A percentile compares a stretch with the other conserved stretches of the same genome.
Evolutionary conservation across 495 filamentous ascomycete species (phyloP).

Genomic region (Podospora pseudocomata): DNA sequence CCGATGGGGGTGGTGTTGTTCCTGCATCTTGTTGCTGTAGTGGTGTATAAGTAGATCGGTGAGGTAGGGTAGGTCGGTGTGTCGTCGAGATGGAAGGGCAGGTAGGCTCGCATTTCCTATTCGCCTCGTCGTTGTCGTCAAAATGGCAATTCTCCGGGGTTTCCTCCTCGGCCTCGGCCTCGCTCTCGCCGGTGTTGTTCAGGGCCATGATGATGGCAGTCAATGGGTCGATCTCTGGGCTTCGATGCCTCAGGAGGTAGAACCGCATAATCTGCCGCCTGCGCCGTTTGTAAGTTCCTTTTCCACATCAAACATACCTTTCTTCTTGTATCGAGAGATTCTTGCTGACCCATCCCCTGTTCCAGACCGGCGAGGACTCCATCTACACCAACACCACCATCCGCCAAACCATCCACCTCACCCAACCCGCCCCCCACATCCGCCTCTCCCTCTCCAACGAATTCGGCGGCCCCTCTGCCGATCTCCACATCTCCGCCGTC

Average conservation of each 20-base stretch:
- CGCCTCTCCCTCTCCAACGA: conserved; percentile 59
- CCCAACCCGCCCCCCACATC: conserved; percentile 45
- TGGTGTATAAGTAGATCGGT: not conserved
- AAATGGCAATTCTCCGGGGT: conserved; percentile 15
- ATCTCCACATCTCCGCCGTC: conserved; percentile 53
- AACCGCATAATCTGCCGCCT: conserved; percentile 52
- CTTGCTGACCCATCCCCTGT: not conserved
- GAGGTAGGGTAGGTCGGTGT: not conserved
- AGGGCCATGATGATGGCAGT: conserved; percentile 5
- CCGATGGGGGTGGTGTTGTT: not conserved
- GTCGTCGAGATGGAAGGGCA: not conserved
- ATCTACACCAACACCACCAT: conserved; percentile 51
- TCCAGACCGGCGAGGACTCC: conserved; percentile 26
- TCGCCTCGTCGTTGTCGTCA: conserved; percentile 7
- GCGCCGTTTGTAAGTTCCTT: conserved; percentile 49
- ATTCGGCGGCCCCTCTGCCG: conserved; percentile 46
- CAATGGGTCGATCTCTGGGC: conserved; percentile 60
- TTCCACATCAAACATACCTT: not conserved
- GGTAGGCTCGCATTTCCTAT: not conserved
- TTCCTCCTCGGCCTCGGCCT: conserved; percentile 22
- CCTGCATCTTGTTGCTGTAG: not conserved
- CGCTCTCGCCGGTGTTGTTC: not conserved
- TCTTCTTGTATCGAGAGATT: not conserved
- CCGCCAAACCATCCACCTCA: conserved; percentile 58
- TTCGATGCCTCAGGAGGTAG: conserved; percentile 56